Evolutionary conservation across 208 protist genomes (phyloP), one percentile per base, ranked within the genome.

Genomic region (Wallacemonas sp.): DNA sequence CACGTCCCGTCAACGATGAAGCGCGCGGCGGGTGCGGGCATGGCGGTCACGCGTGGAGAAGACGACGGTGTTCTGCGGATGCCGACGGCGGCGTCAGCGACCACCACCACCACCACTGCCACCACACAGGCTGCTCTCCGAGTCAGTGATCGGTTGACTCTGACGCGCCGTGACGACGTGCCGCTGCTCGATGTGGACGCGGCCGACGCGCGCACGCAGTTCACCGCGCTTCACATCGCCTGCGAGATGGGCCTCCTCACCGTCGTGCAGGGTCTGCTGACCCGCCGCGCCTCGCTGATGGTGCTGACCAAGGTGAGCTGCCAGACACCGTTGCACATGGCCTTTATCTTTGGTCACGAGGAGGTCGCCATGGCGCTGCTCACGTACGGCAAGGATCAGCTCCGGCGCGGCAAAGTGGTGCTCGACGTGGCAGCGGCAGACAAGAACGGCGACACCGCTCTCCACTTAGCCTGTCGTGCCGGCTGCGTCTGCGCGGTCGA

Each of bases 151-250:
- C 10, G 36, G 36, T 7, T 16, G 36, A 41, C 7, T 7, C 36
- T 41, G 36, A 41, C 36, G 36, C 7, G 14, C 7, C 7, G 36
- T 14, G 36, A 41, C 8, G 36, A 41, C 10, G 36, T 41, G 36
- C 80, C 71, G 3, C 61, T 74, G n/a, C 70, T 94, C 36, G 75
- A 92, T 65, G 77, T 92, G n/a, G 79, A 91, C 67, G 79, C 74
- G n/a, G 66, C 78, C 20, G 84, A 94, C 57, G 74, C 81, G 25
- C 79, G 84, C 11, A 81, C 88, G 0, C 77, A 88, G 18, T 81
- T 77, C 63, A 89, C 76, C 1, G 76, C 88, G n/a, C 74, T 94
- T 39, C 88, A 94, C 54, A 75, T 94, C n/a, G 88, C 88, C 38
- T 91, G 85, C 48, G 85, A 94, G 64, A 70, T 76, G 14, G 85